phyloP scores from a whole-genome alignment of 2,329 filamentous ascomycete genomes.

The Aspergillus pseudotamarii region DNA sequence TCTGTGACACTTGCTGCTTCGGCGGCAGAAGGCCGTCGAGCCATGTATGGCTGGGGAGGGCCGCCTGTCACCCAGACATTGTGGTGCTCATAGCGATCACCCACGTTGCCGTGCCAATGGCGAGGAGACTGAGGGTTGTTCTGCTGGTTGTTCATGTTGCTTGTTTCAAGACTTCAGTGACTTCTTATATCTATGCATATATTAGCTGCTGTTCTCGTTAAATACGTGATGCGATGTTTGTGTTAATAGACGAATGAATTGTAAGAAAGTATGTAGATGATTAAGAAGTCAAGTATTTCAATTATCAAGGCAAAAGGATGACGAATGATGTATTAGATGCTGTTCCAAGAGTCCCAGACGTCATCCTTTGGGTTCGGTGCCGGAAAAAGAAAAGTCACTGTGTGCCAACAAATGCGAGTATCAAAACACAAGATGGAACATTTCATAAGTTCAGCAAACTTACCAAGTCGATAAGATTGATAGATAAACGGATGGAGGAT shows the following conservation, averaged over 20 bases:
- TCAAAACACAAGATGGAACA: neutral
- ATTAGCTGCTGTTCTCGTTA: neutral
- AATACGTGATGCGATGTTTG: neutral
- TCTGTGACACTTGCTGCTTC: conserved; percentile 27
- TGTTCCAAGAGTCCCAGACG: neutral
- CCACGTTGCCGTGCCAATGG: conserved; percentile 39
- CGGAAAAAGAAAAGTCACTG: neutral
- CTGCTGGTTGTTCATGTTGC: conserved; percentile 26
- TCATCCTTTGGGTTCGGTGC: neutral
- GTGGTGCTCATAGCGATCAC: conserved; percentile 38
- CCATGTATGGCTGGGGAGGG: conserved; percentile 14
- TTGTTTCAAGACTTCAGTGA: neutral
- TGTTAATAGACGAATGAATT: neutral
- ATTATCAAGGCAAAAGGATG: neutral
- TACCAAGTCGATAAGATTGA: neutral
- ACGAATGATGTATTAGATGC: neutral
- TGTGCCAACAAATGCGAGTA: neutral
- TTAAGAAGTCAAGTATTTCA: neutral
- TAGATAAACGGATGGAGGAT: neutral
- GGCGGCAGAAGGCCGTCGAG: conserved; percentile 26
- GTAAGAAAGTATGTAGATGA: too few species aligned
- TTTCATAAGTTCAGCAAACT: neutral
- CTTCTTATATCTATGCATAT: neutral
- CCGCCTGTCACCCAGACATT: conserved; percentile 42
- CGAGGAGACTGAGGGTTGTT: conserved; percentile 23